Conservation (phyloP, 2,329 filamentous ascomycete genomes). For the Pyrenophora teres region DNA sequence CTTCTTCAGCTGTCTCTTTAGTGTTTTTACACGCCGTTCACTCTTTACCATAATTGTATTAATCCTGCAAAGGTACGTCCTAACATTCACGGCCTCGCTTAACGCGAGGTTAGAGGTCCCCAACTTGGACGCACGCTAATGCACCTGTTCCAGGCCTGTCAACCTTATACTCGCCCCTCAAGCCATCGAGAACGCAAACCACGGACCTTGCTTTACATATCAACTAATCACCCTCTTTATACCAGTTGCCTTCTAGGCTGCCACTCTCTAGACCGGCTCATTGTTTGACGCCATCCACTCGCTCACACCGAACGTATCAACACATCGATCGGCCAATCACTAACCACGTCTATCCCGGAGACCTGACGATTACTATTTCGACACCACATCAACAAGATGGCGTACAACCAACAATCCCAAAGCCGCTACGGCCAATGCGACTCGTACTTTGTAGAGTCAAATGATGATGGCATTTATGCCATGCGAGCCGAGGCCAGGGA, state of each 20-base stretch:
- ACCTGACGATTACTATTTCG: constrained; percentile 54
- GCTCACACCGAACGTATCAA: constrained; percentile 35
- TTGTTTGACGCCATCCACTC: constrained; percentile 48
- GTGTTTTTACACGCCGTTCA: constrained; percentile 42
- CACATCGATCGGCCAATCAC: no score
- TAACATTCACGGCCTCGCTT: constrained; percentile 25
- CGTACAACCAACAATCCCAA: constrained; percentile 57
- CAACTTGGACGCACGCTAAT: constrained; percentile 21
- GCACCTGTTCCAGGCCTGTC: constrained; percentile 39
- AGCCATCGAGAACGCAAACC: constrained; percentile 41
- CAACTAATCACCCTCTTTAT: constrained; percentile 65
- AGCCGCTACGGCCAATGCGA: constrained; percentile 67
- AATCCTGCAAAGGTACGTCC: constrained; percentile 55
- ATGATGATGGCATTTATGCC: constrained; percentile 59
- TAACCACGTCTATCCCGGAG: constrained; percentile 47
- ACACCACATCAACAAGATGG: constrained; percentile 57
- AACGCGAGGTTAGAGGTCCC: neutral
- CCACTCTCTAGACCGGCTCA: constrained; percentile 56
- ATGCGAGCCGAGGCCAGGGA: constrained; percentile 71
- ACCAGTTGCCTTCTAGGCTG: constrained; percentile 52
- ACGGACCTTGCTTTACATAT: constrained; percentile 51
- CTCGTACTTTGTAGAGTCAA: constrained; percentile 69
- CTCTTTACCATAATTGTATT: constrained; percentile 54
- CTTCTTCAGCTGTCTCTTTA: constrained; percentile 41
- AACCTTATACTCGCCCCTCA: constrained; percentile 40